These are phyloP conservation scores for Fusarium foetens DNA, from an alignment of 2,329 filamentous ascomycete species.

Conservation along the genomic window DNA sequence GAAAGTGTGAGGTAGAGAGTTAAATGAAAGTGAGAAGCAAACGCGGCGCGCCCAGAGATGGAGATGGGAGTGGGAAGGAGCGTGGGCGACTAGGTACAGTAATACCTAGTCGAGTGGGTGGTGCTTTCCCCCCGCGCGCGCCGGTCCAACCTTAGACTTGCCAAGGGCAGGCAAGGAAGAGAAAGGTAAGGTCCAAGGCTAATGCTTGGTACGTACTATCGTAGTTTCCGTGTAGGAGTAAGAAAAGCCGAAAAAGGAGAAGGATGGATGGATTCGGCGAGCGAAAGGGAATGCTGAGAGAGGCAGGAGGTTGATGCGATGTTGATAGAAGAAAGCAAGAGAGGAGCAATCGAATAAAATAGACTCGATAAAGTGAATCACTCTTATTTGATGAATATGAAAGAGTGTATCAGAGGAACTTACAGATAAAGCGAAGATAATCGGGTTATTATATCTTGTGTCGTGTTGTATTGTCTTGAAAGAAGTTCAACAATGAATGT, in stretches of 20 bases:
- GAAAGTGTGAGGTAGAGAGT: slow-evolving; percentile 6
- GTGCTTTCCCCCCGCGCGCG: slow-evolving; percentile 37
- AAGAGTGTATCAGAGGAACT: slow-evolving; percentile 11
- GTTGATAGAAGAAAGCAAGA: background rate
- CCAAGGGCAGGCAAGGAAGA: slow-evolving; percentile 16
- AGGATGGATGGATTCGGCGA: slow-evolving; percentile 19
- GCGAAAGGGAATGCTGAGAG: slow-evolving; percentile 11
- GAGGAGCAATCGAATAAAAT: background rate
- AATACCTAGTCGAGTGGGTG: slow-evolving; percentile 25
- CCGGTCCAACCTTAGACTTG: slow-evolving; percentile 35
- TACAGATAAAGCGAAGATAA: slow-evolving; percentile 4
- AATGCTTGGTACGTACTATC: slow-evolving; percentile 32
- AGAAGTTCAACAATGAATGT: slow-evolving; percentile 9
- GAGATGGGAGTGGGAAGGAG: slow-evolving; percentile 33
- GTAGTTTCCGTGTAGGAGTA: slow-evolving; percentile 12
- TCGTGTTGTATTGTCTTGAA: background rate
- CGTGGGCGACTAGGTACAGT: slow-evolving; percentile 31
- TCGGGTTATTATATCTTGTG: background rate
- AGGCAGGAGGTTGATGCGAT: background rate
- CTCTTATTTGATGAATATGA: background rate
- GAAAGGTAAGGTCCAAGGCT: slow-evolving; percentile 8
- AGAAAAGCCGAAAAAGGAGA: slow-evolving; percentile 34
- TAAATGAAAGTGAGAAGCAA: slow-evolving; percentile 31
- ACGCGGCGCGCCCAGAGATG: slow-evolving; percentile 40
- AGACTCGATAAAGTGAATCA: slow-evolving; percentile 12